Evolutionary conservation across 805 yeast genomes (phyloP).

Genomic region (Lipomyces sp.): DNA sequence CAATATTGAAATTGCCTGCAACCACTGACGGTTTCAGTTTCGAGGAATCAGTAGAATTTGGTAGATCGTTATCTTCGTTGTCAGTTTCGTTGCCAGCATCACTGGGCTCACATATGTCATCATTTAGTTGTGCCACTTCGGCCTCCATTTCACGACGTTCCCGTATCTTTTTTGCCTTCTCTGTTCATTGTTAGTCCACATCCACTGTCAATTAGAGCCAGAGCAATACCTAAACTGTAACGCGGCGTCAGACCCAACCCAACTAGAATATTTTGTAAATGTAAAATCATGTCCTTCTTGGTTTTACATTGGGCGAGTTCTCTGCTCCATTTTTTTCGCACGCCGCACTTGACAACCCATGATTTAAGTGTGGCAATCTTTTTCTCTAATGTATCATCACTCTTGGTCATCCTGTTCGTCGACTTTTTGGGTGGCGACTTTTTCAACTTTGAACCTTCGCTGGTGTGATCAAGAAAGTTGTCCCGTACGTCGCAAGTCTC

Average conservation of each 20-base stretch:
- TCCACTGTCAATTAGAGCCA: neutral
- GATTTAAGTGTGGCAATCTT: conserved; percentile 41
- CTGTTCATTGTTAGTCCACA: conserved; percentile 7
- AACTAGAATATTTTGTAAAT: conserved; percentile 35
- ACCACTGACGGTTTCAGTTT: conserved; percentile 12
- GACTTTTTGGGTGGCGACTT: conserved; percentile 6
- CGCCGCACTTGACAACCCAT: conserved; percentile 41
- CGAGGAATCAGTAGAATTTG: neutral
- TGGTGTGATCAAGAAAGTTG: conserved; percentile 7
- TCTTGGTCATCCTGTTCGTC: neutral
- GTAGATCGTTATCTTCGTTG: conserved; percentile 7
- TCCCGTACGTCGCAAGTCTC: conserved; percentile 26
- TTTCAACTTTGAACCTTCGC: neutral
- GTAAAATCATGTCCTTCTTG: conserved; percentile 35
- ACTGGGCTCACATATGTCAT: conserved; percentile 30
- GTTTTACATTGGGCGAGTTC: conserved; percentile 36
- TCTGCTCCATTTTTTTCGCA: conserved; percentile 40
- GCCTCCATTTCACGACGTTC: conserved; percentile 38
- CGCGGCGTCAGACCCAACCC: conserved; percentile 42
- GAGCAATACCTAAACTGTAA: conserved; percentile 32
- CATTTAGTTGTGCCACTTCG: conserved; percentile 38
- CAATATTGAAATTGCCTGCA: conserved; percentile 29
- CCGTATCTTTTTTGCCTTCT: conserved; percentile 40
- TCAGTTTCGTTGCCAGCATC: conserved; percentile 5
- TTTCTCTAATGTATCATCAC: conserved; percentile 25